Evolutionary conservation across 345 rosid species (phyloP).

Genomic region (Ceriops decandra): DNA sequence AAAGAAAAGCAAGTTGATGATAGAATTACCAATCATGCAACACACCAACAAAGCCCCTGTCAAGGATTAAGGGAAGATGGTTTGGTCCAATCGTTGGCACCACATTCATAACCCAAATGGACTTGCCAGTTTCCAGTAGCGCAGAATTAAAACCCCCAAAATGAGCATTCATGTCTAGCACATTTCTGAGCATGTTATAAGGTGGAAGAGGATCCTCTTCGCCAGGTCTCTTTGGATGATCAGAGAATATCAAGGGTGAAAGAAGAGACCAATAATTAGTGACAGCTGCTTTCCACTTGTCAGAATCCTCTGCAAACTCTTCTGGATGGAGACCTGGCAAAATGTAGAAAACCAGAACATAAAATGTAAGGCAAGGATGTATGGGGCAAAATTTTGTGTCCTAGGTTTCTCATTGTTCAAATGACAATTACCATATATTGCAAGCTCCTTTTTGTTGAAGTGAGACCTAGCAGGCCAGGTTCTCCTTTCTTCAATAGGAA

Average conservation of each 20-base stretch:
- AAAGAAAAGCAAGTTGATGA: not conserved
- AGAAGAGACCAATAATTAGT: conserved; percentile 90
- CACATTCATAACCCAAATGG: conserved; percentile 97
- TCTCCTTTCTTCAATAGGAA: conserved; percentile 68
- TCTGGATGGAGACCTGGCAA: conserved; percentile 64
- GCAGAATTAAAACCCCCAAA: conserved; percentile 91
- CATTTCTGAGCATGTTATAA: conserved; percentile 93
- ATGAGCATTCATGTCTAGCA: conserved; percentile 93
- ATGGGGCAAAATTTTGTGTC: not conserved
- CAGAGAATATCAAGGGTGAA: conserved; percentile 95
- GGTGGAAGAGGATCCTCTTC: conserved; percentile 99
- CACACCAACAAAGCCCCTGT: conserved; percentile 91
- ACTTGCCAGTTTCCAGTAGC: conserved; percentile 69
- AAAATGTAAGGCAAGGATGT: not conserved
- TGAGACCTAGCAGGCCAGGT: conserved; percentile 85
- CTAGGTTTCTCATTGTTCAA: not conserved
- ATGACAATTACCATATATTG: conserved; percentile 55
- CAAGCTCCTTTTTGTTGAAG: conserved; percentile 71
- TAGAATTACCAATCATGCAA: conserved; percentile 80
- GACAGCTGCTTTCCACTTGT: conserved; percentile 54
- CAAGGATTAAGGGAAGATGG: conserved; percentile 79
- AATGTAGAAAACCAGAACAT: not conserved
- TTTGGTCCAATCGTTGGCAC: conserved; percentile 83
- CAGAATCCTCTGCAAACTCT: conserved; percentile 60
- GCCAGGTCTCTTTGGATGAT: conserved; percentile 99